Evolutionary conservation across 2,329 filamentous ascomycete species (phyloP).

Genomic region (Fusarium tuaranense): DNA sequence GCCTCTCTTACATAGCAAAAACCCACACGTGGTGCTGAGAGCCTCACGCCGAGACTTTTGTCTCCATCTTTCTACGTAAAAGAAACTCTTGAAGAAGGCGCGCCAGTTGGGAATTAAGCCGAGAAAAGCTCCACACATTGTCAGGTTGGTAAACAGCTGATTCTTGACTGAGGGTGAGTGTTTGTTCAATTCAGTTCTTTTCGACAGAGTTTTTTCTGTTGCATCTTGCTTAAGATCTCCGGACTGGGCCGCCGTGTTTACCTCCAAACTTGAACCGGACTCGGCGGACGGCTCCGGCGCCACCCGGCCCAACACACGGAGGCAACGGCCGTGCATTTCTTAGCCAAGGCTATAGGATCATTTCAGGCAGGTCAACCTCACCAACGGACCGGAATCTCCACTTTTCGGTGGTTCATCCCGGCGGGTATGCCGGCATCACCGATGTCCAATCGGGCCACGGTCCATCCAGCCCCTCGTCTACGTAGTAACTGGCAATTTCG

Average conservation of each 20-base stretch:
- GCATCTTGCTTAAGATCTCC: neutral
- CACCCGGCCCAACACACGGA: neutral
- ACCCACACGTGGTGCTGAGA: neutral
- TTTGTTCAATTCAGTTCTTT: neutral
- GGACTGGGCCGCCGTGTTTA: neutral
- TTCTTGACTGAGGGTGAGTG: neutral
- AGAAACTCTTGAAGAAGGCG: slow-evolving; percentile 24
- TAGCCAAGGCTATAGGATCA: neutral
- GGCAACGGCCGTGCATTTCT: neutral
- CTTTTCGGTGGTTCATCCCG: slow-evolving; percentile 16
- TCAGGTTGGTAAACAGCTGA: slow-evolving; percentile 1
- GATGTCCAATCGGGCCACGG: slow-evolving; percentile 28
- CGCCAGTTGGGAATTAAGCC: slow-evolving; percentile 13
- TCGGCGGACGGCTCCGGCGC: neutral
- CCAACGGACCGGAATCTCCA: slow-evolving; percentile 14
- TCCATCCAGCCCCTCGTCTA: neutral
- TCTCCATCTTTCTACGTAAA: slow-evolving; percentile 41
- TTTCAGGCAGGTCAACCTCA: slow-evolving; percentile 6
- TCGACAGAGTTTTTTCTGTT: neutral
- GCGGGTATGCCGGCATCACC: slow-evolving; percentile 27
- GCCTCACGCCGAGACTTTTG: slow-evolving; percentile 29
- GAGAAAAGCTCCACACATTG: slow-evolving; percentile 22
- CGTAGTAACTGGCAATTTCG: slow-evolving; percentile 14
- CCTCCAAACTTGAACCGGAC: neutral
- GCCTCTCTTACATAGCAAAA: neutral